Evolutionary conservation across 2,329 filamentous ascomycete genomes (phyloP).

Genomic region (Arthrobotrys entomopaga): DNA sequence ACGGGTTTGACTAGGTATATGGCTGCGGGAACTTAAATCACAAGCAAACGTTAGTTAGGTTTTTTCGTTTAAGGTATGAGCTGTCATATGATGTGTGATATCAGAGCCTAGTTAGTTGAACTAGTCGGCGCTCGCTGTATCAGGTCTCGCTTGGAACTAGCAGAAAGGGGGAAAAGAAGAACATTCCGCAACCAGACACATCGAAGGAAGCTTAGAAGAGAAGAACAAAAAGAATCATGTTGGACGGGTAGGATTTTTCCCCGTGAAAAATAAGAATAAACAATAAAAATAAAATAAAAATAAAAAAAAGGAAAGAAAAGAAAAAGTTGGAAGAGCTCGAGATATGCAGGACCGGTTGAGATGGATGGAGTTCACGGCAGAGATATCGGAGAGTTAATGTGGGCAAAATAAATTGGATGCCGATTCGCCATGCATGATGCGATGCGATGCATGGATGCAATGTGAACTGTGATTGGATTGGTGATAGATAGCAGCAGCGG

Average conservation of each 20-base stretch:
- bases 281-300: too few relatives aligned
- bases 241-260: not conserved
- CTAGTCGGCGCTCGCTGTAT: not conserved
- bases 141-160: too few relatives aligned
- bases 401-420: constrained; percentile 6
- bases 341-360: not conserved
- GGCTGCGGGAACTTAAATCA: too few relatives aligned
- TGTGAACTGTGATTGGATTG: constrained; percentile 29
- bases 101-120: constrained; percentile 23
- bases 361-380: constrained; percentile 3
- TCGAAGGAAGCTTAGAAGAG: too few relatives aligned
- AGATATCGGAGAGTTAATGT: constrained; percentile 26
- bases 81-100: constrained; percentile 55
- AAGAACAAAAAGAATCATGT: not conserved
- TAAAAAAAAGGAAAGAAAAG: not conserved
- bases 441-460: constrained; percentile 40
- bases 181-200: too few relatives aligned
- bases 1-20: too few relatives aligned
- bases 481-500: constrained; percentile 34
- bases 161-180: too few relatives aligned
- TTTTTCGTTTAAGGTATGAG: constrained; percentile 3
- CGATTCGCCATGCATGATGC: constrained; percentile 9
- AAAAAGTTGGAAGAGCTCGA: not conserved
- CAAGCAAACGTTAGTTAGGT: too few relatives aligned
- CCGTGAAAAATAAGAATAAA: too few relatives aligned